Percentiles rank a stretch among this genome's conserved stretches.
phyloP scores from a whole-genome alignment of 1,284 basidiomycete genomes.

The Papiliotrema flavescens region DNA sequence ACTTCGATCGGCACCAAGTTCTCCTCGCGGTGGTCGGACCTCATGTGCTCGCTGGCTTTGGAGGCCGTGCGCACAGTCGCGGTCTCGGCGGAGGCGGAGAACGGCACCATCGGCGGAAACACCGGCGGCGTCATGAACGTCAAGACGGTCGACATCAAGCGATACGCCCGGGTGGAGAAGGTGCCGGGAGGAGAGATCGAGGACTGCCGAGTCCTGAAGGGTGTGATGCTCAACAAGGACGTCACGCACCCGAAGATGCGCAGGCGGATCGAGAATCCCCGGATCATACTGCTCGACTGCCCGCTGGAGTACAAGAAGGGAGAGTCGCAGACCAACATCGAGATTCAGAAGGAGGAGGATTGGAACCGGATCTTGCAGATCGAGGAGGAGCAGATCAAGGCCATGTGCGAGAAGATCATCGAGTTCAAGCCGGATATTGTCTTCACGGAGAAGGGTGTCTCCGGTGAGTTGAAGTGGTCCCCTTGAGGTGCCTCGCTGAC shows the following conservation, averaged over 20 bases:
- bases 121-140: conserved; percentile 49
- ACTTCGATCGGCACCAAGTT: conserved; percentile 99
- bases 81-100: conserved; percentile 52
- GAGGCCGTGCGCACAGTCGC: conserved; percentile 84
- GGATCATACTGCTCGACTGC: conserved; percentile 90
- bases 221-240: conserved; percentile 98
- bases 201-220: conserved; percentile 78
- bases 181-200: conserved; percentile 97
- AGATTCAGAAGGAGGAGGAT: conserved; percentile 90
- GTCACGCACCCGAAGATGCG: conserved; percentile 98
- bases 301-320: conserved; percentile 99
- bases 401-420: conserved; percentile 78
- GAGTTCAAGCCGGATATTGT: conserved; percentile 94
- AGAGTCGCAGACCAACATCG: conserved; percentile 97
- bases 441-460: conserved; percentile 97
- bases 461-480: conserved; percentile 56
- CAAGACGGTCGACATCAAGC: conserved; percentile 94
- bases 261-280: conserved; percentile 81
- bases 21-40: conserved; percentile 90
- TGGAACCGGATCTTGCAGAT: conserved; percentile 92
- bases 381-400: conserved; percentile 95
- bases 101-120: conserved; percentile 43
- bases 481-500: conserved; percentile 6
- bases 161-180: conserved; percentile 96
- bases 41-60: conserved; percentile 94